Conservation (phyloP, 345 rosid species). For the Eucalyptus urophylla region DNA sequence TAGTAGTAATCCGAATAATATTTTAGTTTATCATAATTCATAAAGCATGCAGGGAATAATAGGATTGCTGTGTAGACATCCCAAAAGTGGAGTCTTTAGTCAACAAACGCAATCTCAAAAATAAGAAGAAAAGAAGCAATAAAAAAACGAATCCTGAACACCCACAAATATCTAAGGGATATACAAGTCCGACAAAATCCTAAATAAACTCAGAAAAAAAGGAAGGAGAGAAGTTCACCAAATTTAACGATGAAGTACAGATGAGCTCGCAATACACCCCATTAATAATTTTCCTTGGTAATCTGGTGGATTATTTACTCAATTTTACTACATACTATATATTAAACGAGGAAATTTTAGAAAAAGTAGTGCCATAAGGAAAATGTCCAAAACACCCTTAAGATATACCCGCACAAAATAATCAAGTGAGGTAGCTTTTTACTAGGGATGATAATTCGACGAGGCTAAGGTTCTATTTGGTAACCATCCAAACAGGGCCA, state of each 20-base stretch:
- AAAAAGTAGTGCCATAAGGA: neutral
- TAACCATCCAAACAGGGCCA: too few species aligned
- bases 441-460: neutral
- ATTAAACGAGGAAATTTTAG: neutral
- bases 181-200: neutral
- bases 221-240: neutral
- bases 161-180: neutral
- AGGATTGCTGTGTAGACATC: neutral
- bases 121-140: neutral
- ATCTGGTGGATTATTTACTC: neutral
- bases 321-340: neutral
- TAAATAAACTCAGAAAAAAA: neutral
- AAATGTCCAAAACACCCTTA: neutral
- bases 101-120: neutral
- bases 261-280: neutral
- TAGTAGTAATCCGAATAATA: neutral
- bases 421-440: neutral
- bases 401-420: accelerated
- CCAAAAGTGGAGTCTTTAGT: neutral
- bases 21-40: neutral
- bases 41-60: neutral
- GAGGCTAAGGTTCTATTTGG: too few species aligned
- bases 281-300: neutral
- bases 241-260: neutral
- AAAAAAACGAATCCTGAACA: neutral